These are phyloP conservation scores for Camelina hispida DNA, from an alignment of 345 rosid genomes.

Conservation along the genomic window DNA sequence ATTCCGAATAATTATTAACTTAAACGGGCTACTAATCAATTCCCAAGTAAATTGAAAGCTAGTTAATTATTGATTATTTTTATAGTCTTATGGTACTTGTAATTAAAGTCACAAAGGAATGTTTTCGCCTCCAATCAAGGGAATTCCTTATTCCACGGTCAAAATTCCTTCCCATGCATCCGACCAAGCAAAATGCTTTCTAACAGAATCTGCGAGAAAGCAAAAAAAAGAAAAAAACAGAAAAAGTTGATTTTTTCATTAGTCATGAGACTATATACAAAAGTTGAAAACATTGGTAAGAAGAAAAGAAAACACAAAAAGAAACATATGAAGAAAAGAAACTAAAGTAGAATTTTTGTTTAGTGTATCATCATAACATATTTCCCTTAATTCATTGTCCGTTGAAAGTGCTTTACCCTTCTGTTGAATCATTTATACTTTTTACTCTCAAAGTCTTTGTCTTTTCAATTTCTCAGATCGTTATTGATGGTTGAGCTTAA, in stretches of 20 bases:
- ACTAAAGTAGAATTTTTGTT: slow-evolving; percentile 21
- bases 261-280: neutral
- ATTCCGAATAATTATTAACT: neutral
- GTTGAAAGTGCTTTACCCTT: slow-evolving; percentile 38
- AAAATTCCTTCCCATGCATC: slow-evolving; percentile 18
- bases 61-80: neutral
- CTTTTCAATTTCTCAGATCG: slow-evolving; percentile 14
- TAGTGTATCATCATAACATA: slow-evolving; percentile 33
- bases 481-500: slow-evolving; percentile 35
- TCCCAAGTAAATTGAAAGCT: neutral
- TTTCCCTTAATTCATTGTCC: slow-evolving; percentile 31
- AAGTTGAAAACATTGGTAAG: neutral
- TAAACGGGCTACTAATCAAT: slow-evolving; percentile 19
- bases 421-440: slow-evolving; percentile 28
- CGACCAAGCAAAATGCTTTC: slow-evolving; percentile 11
- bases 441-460: slow-evolving; percentile 18
- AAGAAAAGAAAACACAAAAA: neutral
- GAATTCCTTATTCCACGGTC: slow-evolving; percentile 32
- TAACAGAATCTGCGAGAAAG: too few species aligned
- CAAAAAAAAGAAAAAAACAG: neutral
- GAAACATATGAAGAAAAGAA: slow-evolving; percentile 15
- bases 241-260: too few species aligned
- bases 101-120: slow-evolving; percentile 22
- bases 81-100: slow-evolving; percentile 12
- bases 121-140: slow-evolving; percentile 19